Evolutionary conservation across 31 red algal genomes (phyloP).

Genomic region (Bonnemaisonia californica): DNA sequence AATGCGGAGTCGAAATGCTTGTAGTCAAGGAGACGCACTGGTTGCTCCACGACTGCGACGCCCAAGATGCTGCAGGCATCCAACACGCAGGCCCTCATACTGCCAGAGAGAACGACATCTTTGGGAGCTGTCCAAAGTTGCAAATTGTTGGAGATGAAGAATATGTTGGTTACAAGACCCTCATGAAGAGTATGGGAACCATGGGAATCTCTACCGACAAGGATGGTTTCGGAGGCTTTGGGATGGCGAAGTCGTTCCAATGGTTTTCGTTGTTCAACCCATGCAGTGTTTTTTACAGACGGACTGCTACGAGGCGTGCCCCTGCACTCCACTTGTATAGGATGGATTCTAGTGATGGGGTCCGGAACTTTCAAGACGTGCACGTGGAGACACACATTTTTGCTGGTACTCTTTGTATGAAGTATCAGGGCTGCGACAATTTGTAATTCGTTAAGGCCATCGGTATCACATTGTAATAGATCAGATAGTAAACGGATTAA

Average conservation of each 20-base stretch:
- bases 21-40: constrained; percentile 30
- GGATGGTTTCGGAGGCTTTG: constrained; percentile 48
- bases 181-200: constrained; percentile 35
- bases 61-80: constrained; percentile 27
- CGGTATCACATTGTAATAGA: neutral
- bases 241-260: constrained; percentile 19
- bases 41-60: constrained; percentile 8
- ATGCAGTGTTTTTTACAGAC: constrained; percentile 46
- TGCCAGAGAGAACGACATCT: constrained; percentile 39
- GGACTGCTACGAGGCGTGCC: constrained; percentile 45
- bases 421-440: neutral
- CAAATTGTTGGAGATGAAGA: constrained; percentile 32
- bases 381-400: neutral
- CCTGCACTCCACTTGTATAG: constrained; percentile 36
- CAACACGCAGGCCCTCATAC: constrained; percentile 30
- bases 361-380: neutral
- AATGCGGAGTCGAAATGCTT: constrained; percentile 37
- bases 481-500: neutral
- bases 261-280: constrained; percentile 39
- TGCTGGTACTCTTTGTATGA: neutral
- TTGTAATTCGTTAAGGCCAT: neutral
- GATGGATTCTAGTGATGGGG: neutral
- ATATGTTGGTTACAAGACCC: constrained; percentile 52
- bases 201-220: constrained; percentile 26
- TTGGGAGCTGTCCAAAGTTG: constrained; percentile 37